Evolutionary conservation across 2,329 filamentous ascomycete genomes (phyloP), one percentile per base, ranked within the genome.

Genomic region (Chaetomium olivaceum): DNA sequence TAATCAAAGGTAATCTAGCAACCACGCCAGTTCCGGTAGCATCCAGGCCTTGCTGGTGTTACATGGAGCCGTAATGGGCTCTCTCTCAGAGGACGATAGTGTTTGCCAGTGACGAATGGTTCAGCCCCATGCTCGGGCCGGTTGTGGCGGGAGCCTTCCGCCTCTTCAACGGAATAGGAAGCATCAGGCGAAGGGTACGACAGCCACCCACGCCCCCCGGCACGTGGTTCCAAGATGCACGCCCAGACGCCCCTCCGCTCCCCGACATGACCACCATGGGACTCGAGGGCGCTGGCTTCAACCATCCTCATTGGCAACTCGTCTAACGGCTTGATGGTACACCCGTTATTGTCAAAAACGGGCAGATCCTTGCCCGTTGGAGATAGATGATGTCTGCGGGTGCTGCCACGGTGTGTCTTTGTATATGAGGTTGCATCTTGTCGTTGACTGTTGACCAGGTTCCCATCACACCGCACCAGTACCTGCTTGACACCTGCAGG

Each of bases 401-500:
- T 52, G 58, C 64, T 66, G 61, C 65, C 65, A 58, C 52, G 58
- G 62, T 46, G 58, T 43, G 59, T 23, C 69, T 63, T 62, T 66
- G 46, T 39, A 68, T 61, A 65, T 67, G 52, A 63, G 61, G 67
- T 70, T 63, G 66, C 70, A 69, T 67, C 64, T 57, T 46, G 58
- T 58, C 39, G 23, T 52, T 50, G 61, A 31, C 62, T 54, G 67
- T 64, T 67, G 67, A 73, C 71, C 70, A 65, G 70, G 70, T 71
- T 69, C 61, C 61, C 51, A 62, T 43, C 62, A 63, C 46, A 62
- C 60, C 59, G 67, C 54, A 57, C 29, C 27, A 57, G 54, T 73
- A 70, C 70, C 69, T 69, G 71, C 71, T 70, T 70, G 67, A 65
- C 51, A 67, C 62, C 63, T 71, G 70, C 69, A 70, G 61, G 58